Base-by-base conservation (phyloP, 1,139 yeast species). In the Yamadazyma diospyri region DNA sequence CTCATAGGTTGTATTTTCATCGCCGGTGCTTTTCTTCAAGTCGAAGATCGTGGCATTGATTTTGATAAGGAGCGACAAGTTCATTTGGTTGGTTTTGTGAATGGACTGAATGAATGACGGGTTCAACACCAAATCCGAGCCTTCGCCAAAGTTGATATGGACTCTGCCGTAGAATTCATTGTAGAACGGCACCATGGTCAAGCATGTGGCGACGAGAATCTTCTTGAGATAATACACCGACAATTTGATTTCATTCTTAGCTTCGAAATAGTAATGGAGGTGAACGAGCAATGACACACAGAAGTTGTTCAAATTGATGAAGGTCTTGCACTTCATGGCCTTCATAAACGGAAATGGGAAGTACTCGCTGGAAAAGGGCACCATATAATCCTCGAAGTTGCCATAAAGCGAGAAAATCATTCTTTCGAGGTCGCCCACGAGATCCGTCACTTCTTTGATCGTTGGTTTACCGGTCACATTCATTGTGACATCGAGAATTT, bases 71-170 rank as follows among this genome's bases (percentile, higher is more conserved):
- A 48, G 19, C 2, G 61, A 50, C 32, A 65, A 48, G 25, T 45
- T 46, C 11, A 61, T 33, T 35, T 61, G 69, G 23, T 51, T 50
- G 2, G 51, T 41, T 36, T 55, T 59, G 35, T 64, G 72, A 25
- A 61, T 49, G 39, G 57, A 38, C 7, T 47, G 37, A 32, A 60
- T 55, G 3, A 63, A 27, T 3, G 53, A 34, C 2, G 72, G 72
- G 36, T 56, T 66, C 34, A 67, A 41, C 8, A 66, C 49, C 32
- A 65, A 46, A 42, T 64, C 70, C 0, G 72, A 55, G 5, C 50
- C 50, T 9, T 53, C 54, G 3, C 66, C 71, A 42, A 67, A 65
- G 36, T 59, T 53, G 3, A 43, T 37, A 20, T 50, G 46, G 38
- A 57, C 60, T 28, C 56, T 53, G 27, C 39, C 37, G 28, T 64